phyloP scores from a whole-genome alignment of 768 basidiomycete genomes.

The Termitomyces sp. region DNA sequence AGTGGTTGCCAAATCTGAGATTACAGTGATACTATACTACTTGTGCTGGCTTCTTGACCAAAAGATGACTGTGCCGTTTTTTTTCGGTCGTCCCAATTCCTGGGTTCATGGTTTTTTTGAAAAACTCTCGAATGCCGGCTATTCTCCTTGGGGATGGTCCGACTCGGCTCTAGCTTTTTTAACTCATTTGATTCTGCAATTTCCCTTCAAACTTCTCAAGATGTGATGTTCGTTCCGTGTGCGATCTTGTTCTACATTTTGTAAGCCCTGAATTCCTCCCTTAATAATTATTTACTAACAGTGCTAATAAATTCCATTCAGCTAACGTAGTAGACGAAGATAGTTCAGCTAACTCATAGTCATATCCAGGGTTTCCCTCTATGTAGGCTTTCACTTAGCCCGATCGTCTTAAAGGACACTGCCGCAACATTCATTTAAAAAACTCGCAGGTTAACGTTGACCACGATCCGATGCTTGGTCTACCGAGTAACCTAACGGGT shows the following conservation, averaged over 20 bases:
- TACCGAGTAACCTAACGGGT: no score
- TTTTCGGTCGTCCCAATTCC: background rate
- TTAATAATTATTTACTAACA: background rate
- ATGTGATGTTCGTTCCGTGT: background rate
- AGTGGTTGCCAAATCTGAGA: conserved; percentile 5
- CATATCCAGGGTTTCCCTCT: no score
- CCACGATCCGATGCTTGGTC: background rate
- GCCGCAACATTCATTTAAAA: background rate
- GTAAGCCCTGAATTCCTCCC: background rate
- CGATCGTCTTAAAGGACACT: background rate
- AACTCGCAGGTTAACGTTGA: conserved; percentile 1
- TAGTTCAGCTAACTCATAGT: background rate
- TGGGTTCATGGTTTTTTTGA: conserved; percentile 5
- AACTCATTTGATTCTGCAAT: background rate
- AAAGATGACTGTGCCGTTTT: no score
- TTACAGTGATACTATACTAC: background rate
- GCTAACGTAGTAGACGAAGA: background rate
- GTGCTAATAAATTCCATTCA: background rate
- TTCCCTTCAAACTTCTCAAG: conserved; percentile 3
- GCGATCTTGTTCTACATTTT: conserved; percentile 8
- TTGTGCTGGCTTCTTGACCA: background rate
- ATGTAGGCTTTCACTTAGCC: background rate
- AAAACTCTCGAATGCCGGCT: conserved; percentile 4
- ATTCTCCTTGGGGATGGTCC: conserved; percentile 7
- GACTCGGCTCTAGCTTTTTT: background rate